Base-by-base conservation (phyloP, 75 land plant genomes). In the Azolla pinnata region DNA sequence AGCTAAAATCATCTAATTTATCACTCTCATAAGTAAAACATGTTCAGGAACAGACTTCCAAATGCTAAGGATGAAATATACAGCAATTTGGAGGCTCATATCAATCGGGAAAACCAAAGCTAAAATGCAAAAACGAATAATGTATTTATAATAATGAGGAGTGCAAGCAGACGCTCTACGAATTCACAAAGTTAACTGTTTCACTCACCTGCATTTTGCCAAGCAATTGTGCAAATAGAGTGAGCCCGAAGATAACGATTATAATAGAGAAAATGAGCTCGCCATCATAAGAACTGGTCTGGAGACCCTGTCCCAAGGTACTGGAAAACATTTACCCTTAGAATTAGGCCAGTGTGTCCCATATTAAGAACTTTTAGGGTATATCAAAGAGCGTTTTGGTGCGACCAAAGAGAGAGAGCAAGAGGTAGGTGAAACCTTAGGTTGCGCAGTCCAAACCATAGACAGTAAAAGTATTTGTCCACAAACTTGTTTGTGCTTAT, bases 401-500 rank as follows among this genome's bases (percentile, higher is more conserved):
- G n/a, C n/a, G 14, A 46, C 21, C 49, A 46, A 17, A 46, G 4
- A 23, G 10, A 46, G 49, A 17, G n/a, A 14, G 21, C 31, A 2
- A 2, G 32, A n/a, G 14, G 4, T 7, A 61, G 33, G 4, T 20
- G 17, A 57, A 68, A 95, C 99, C 99, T 89, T 29, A 95, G 60
- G 44, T 75, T 75, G 32, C 64, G 83, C 62, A 95, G 57, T n/a
- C 98, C 99, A 75, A 83, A 78, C 99, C 99, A 95, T 27, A 95
- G 74, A 63, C 90, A 95, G 69, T 83, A 95, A 70, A 86, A 81
- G 66, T 95, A 95, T 60, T 82, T 88, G 63, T 65, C 61, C 45
- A 83, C 35, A 38, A 81, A 82, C 5, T 55, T 27, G 2, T 1
- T 1, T 3, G 79, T 47, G 5, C 79, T 73, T 1, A 79, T 63